Evolutionary conservation across 1,284 basidiomycete genomes (phyloP).

Genomic region (Irpex sp.): DNA sequence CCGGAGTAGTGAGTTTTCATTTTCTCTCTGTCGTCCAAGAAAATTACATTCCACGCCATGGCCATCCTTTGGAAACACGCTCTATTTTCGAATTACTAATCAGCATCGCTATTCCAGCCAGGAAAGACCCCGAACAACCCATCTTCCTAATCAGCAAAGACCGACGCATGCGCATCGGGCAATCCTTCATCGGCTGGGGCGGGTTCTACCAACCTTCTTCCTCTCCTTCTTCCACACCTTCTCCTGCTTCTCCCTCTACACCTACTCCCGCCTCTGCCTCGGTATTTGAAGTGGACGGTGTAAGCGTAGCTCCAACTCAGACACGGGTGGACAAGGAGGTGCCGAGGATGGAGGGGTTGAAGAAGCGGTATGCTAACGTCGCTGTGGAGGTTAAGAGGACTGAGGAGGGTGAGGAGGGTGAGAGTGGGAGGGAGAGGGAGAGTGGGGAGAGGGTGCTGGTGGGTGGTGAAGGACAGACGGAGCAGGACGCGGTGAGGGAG

Average conservation of each 20-base stretch:
- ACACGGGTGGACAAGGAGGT: background rate
- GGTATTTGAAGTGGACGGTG: too few species aligned
- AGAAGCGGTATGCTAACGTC: background rate
- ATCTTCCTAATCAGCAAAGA: background rate
- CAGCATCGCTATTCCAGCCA: too few species aligned
- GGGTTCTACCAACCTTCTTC: slow-evolving; percentile 7
- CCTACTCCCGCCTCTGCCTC: too few species aligned
- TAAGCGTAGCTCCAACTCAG: too few species aligned
- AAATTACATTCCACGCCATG: too few species aligned
- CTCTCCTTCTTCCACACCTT: too few species aligned
- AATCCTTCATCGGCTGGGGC: slow-evolving; percentile 8
- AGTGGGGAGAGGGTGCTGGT: background rate
- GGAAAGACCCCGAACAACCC: background rate
- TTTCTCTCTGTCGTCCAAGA: too few species aligned
- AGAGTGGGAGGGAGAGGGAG: background rate
- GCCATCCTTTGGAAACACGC: too few species aligned
- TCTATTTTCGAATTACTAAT: too few species aligned
- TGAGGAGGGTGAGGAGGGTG: background rate
- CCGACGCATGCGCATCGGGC: background rate
- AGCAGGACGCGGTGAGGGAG: too few species aligned
- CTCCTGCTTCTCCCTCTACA: too few species aligned
- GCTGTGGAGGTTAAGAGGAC: background rate
- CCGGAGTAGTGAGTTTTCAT: background rate
- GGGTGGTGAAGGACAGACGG: background rate
- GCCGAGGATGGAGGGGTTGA: background rate